Evolutionary conservation across 192 early-diverging fungal species (phyloP), one percentile per base, ranked within the genome.

Genomic region (Coemansia sp.): DNA sequence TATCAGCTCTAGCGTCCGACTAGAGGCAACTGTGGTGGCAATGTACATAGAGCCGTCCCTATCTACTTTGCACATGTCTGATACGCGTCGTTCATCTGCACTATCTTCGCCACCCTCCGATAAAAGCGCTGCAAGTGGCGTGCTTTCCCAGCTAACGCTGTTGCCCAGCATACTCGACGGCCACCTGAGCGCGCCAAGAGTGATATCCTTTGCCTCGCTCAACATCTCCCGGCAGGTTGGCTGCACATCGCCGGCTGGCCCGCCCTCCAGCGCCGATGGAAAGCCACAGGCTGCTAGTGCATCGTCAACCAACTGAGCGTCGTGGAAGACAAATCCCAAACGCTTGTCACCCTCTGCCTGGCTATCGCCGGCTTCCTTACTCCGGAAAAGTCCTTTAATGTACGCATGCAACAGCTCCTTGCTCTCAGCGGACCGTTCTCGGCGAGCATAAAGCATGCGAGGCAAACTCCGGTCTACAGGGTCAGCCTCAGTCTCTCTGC

Each of bases 101-200:
- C 9, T 9, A n/a, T 39, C 33, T 5, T 37, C 38, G 15, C 18
- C 50, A 15, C 14, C 46, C n/a, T 27, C 14, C 4, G 15, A 15
- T 29, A 14, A 10, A 22, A 50, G 24, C 22, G 46, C n/a, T 3
- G 1, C 46, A 15, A 19, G 35, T 4, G 56, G 59, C 10, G 34
- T 38, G 8, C 34, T 1, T n/a, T 46, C 46, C 73, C 73, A 76
- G 11, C 50, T 12, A 0, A 70, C 55, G 22, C 67, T 43, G 27
- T 53, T 38, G 8, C 73, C 73, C 50, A 76, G 60, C 22, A 56
- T 60, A 42, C n/a, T 39, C 3, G 73, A 69, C 27, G 73, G 73
- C 73, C 73, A 76, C 27, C 61, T 53, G 27, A 76, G 34, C 21
- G 67, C 63, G 12, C 39, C 44, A 7, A 60, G 36, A 8, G 63